Base-by-base conservation (phyloP, 768 basidiomycete genomes). In the Pulveroboletus frians region DNA sequence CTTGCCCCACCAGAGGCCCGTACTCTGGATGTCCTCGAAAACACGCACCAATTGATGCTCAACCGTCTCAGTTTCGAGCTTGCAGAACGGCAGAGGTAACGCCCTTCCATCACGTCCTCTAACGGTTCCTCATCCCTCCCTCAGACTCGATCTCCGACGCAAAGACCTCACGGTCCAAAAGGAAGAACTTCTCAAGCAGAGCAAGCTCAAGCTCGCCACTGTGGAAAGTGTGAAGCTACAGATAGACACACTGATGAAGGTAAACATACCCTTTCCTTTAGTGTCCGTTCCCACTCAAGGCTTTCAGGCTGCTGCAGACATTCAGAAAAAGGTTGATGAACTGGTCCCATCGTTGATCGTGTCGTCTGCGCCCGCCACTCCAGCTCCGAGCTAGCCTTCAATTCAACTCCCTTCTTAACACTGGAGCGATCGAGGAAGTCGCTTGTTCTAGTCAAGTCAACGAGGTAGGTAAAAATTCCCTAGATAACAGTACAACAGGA, bases 21-120 rank as follows among this genome's bases (percentile, higher is more conserved):
- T 20, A 77, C 80, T 43, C 72, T 75, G 15, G 82, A 78, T 11
- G 80, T 80, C 17, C 69, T 86, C 38, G 70, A 76, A 14, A 79
- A 88, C 59, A 77, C 84, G 34, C 92, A 92, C 67, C 84, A 89
- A 55, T 77, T 92, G 34, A 91, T 92, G 87, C 78, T 93, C 53
- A 91, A 84, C 61, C 82, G 90, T 45, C 74, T 94, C 38, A 84
- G 81, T 64, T 92, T 93, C 57, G 92, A 94, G 68, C 81, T 92
- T 30, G 79, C 79, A 29, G 92, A 93, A 71, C 84, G 92, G 45
- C 87, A 92, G 71, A 78, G 92, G 92, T 91, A 62, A 72, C 55
- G 35, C 18, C 26, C 8, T 5, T 17, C 3, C 23, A 38, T 36
- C 53, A 52, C 31, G 47, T 50, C 32, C 47, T 30, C 41, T 37